Evolutionary conservation across 1,284 basidiomycete species (phyloP).

Genomic region (Cryptococcus sp.): DNA sequence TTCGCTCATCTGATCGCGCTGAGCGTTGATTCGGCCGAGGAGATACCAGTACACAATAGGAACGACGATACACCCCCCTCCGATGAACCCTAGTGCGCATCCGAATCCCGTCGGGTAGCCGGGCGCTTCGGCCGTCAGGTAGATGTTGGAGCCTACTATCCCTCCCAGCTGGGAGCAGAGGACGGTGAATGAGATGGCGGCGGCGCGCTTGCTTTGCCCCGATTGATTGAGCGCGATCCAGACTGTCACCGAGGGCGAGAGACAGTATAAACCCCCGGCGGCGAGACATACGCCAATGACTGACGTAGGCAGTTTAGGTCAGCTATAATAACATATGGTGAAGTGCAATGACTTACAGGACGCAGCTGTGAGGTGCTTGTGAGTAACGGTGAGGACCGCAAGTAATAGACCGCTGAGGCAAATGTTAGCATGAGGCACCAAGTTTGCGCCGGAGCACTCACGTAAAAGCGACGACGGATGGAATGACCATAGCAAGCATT

Average conservation of each 20-base stretch:
- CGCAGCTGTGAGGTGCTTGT: constrained; percentile 26
- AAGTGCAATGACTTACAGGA: constrained; percentile 18
- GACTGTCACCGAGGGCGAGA: constrained; percentile 30
- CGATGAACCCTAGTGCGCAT: constrained; percentile 29
- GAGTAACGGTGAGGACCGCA: constrained; percentile 19
- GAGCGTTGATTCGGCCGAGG: constrained; percentile 21
- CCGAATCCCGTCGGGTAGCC: constrained; percentile 36
- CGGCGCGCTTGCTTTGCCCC: constrained; percentile 37
- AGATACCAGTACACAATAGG: constrained; percentile 10
- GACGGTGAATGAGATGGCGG: constrained; percentile 31
- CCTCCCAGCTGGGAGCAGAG: constrained; percentile 33
- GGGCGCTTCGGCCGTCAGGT: constrained; percentile 31
- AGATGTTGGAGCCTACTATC: constrained; percentile 35
- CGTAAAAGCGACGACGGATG: neutral
- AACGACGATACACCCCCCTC: constrained; percentile 21
- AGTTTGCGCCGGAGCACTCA: neutral
- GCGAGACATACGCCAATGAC: constrained; percentile 34
- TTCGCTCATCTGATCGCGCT: constrained; percentile 15
- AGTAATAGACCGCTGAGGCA: constrained; percentile 25
- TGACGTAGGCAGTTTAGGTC: constrained; percentile 9
- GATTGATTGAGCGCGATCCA: constrained; percentile 37
- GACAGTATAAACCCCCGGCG: constrained; percentile 34
- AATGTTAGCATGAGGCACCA: neutral
- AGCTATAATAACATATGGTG: neutral
- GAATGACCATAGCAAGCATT: constrained; percentile 1